phyloP scores from a whole-genome alignment of 352 stramenopile genomes.

The Phytophthora melonis region DNA sequence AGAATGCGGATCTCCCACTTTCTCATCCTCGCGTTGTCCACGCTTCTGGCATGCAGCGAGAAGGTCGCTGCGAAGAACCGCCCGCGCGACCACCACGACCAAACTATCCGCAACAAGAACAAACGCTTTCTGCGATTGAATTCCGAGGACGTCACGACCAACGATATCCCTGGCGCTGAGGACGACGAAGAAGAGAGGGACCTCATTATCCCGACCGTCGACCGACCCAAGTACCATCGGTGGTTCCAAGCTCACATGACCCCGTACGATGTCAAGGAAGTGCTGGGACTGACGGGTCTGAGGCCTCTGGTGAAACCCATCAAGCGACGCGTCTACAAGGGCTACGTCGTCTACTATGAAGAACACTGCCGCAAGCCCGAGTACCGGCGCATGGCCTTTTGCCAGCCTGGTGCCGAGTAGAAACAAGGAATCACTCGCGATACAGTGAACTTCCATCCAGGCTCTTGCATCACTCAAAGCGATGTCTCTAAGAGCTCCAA shows the following conservation, averaged over 20 bases:
- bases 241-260: conserved; percentile 22
- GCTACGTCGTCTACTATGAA: conserved; percentile 26
- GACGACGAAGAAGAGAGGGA: conserved; percentile 20
- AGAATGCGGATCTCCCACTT: conserved; percentile 19
- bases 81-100: not conserved
- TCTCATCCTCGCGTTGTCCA: conserved; percentile 11
- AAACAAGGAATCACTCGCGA: not conserved
- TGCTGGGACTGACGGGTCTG: conserved; percentile 12
- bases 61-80: not conserved
- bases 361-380: conserved; percentile 11
- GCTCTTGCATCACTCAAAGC: not conserved
- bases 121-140: conserved; percentile 6
- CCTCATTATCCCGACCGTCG: conserved; percentile 6
- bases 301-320: conserved; percentile 8
- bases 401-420: not conserved
- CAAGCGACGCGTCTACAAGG: conserved; percentile 24
- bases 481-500: not conserved
- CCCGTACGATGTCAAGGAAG: conserved; percentile 10
- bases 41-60: conserved; percentile 11
- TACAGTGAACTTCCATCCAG: not conserved
- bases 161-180: not conserved
- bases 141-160: not conserved
- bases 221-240: conserved; percentile 8
- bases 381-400: conserved; percentile 20
- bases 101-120: not conserved